Base-by-base conservation (phyloP, 345 rosid species). In the Viola odorata region DNA sequence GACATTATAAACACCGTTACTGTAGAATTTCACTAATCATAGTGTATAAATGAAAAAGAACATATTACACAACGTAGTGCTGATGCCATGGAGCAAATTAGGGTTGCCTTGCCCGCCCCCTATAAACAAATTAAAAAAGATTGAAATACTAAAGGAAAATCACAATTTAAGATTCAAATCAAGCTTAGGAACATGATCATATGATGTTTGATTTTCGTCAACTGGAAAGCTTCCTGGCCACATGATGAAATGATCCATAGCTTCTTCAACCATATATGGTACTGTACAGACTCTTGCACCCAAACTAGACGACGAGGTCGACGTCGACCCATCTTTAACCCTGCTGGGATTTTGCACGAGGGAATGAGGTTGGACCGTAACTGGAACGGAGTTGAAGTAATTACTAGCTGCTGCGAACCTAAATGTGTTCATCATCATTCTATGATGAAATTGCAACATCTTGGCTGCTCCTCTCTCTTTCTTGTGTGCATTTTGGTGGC, bases 201-300 rank as follows among this genome's bases (percentile, higher is more conserved):
- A 69, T 12, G 72, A 55, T 47, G 45, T 53, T 53, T 58, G 73
- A 12, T 65, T 66, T 36, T 38, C 37, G 37, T 73, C 68, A 8
- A 73, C 42, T 0, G 75, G 74, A 47, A 70, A 73, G 64, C 84
- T 80, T 59, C 81, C 84, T 2, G 81, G 84, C 81, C 84, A 80
- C 17, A 58, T 56, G 56, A 60, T 45, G 32, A 23, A 23, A 23
- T 23, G 32, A 60, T 66, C 73, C 65, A 57, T 49, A 6, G 70
- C 32, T 40, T 65, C 72, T 60, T 68, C 78, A 49, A 67, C 12
- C 62, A 44, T 17, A 57, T 58, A 61, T 4, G 76, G 72, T 12
- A 23, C 32, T 23, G 69, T 23, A 23, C 32, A 1, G 2, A 23
- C 32, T 23, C 32, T 23, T 23, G 32, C 61, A 59, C 16, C 63